These are phyloP conservation scores for Phytophthora podocarpi DNA, from an alignment of 352 stramenopile genomes.

Conservation along the genomic window DNA sequence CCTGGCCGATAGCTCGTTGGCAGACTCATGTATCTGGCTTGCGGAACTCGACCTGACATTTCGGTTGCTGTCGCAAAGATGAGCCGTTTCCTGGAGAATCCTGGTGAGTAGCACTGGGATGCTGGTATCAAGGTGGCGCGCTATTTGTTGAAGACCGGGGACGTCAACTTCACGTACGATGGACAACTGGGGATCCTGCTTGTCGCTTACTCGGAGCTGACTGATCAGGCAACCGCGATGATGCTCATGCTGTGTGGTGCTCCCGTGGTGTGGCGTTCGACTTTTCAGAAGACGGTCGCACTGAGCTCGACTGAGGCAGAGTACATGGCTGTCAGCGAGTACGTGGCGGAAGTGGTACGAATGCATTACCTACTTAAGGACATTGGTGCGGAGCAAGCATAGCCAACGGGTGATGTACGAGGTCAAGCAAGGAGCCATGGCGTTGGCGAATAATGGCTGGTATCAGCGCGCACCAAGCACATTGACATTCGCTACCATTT, in stretches of 20 bases:
- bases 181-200: neutral
- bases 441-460: conserved; percentile 30
- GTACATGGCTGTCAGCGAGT: conserved; percentile 32
- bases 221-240: conserved; percentile 16
- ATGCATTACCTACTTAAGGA: conserved; percentile 18
- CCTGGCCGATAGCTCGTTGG: conserved; percentile 21
- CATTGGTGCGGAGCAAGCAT: neutral
- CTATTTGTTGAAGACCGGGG: conserved; percentile 23
- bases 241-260: conserved; percentile 20
- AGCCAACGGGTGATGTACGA: conserved; percentile 20
- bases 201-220: conserved; percentile 23
- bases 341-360: conserved; percentile 22
- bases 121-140: no score
- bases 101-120: no score
- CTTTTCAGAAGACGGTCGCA: conserved; percentile 26
- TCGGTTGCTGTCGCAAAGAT: conserved; percentile 16
- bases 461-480: conserved; percentile 30
- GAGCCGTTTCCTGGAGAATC: no score
- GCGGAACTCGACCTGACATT: conserved; percentile 29
- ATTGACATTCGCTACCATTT: conserved; percentile 33
- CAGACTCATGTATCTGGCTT: conserved; percentile 28
- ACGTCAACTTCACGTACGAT: conserved; percentile 14
- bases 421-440: conserved; percentile 32
- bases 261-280: conserved; percentile 19
- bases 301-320: conserved; percentile 33